phyloP scores from a whole-genome alignment of 2,329 filamentous ascomycete species.

The Tolypocladium inflatum region DNA sequence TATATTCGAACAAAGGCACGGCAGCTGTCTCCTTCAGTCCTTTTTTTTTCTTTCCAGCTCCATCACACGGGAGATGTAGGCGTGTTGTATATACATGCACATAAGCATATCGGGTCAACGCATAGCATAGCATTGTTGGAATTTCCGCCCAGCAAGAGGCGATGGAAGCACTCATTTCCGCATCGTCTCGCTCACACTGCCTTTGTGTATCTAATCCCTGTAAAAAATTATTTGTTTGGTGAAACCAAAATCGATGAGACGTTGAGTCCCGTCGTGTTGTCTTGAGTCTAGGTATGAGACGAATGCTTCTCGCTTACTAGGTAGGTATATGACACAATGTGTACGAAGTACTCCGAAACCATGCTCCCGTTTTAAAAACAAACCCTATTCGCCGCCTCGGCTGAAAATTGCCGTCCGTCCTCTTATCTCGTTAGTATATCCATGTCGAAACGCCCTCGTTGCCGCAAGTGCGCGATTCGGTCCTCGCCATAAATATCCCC shows the following conservation, averaged over 20 bases:
- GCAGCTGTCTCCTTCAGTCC: neutral
- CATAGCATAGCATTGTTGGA: conserved; percentile 2
- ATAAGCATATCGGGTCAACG: neutral
- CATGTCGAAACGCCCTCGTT: neutral
- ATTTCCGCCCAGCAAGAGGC: neutral
- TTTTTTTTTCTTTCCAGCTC: neutral
- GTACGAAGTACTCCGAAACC: too few species aligned
- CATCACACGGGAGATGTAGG: neutral
- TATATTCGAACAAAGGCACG: conserved; percentile 1
- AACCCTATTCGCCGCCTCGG: neutral
- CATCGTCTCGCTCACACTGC: too few species aligned
- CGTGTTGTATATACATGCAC: conserved; percentile 2
- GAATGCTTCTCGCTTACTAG: neutral
- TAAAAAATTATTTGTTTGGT: neutral
- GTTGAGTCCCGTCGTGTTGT: neutral
- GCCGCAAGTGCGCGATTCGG: neutral
- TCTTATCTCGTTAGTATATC: neutral
- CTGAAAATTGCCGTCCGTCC: too few species aligned
- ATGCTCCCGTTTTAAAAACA: neutral
- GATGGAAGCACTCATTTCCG: neutral
- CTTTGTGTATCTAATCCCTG: neutral
- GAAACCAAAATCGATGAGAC: neutral
- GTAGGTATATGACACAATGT: neutral
- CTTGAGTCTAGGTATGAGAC: neutral
- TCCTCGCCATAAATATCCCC: neutral